A percentile compares a stretch with the other conserved stretches of the same genome.
These are phyloP conservation scores for Collybiopsis luxurians DNA, from an alignment of 768 basidiomycete species.

Conservation along the genomic window DNA sequence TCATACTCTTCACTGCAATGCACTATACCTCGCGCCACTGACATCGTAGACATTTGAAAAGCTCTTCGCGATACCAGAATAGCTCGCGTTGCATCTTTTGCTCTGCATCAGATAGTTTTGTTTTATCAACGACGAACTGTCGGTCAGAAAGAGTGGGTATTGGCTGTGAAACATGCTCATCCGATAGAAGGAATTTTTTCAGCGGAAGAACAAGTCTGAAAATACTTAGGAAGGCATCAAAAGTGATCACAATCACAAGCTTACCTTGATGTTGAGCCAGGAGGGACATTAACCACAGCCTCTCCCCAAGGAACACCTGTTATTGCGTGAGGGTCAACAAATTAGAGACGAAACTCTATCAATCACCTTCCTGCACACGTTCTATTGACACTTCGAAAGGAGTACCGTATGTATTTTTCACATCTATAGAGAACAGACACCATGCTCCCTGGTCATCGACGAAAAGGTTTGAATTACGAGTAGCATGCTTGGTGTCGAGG, in stretches of 20 bases:
- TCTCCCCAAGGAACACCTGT: conserved; percentile 39
- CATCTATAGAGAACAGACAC: conserved; percentile 87
- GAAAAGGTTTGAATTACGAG: conserved; percentile 27
- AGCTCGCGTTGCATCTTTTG: conserved; percentile 69
- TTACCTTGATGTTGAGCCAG: conserved; percentile 83
- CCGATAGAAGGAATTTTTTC: conserved; percentile 61
- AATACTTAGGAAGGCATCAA: background rate
- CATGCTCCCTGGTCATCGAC: conserved; percentile 58
- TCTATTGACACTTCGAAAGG: conserved; percentile 89
- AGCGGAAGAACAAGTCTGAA: conserved; percentile 68
- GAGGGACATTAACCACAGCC: conserved; percentile 67
- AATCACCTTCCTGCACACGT: conserved; percentile 59
- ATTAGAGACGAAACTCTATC: background rate
- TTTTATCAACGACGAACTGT: conserved; percentile 87
- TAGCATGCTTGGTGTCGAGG: conserved; percentile 15
- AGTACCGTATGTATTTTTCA: conserved; percentile 88
- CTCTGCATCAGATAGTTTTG: conserved; percentile 56
- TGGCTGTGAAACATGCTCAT: conserved; percentile 53
- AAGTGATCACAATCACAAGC: conserved; percentile 14
- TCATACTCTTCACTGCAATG: conserved; percentile 14
- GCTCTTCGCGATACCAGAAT: conserved; percentile 95
- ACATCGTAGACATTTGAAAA: conserved; percentile 67
- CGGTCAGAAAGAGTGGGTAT: conserved; percentile 86
- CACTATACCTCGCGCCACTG: conserved; percentile 79
- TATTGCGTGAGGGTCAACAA: background rate